phyloP scores from a whole-genome alignment of 441 rosid genomes.

The Sinapis alba region DNA sequence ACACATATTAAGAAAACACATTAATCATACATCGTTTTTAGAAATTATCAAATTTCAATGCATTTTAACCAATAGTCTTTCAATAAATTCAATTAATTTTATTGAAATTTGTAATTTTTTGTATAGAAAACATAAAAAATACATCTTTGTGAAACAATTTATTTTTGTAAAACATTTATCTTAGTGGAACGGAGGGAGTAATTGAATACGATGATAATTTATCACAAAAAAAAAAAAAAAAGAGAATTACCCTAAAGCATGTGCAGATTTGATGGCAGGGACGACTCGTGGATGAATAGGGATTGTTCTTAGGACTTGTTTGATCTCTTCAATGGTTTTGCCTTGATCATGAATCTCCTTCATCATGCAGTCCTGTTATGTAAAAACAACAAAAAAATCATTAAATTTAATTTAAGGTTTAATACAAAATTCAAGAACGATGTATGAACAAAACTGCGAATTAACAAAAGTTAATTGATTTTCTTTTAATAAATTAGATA shows the following conservation, averaged over 20 bases:
- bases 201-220: neutral
- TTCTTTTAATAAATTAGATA: neutral
- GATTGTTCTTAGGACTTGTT: slow-evolving; percentile 38
- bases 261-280: slow-evolving; percentile 62
- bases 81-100: no score
- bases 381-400: neutral
- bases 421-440: neutral
- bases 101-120: no score
- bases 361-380: slow-evolving; percentile 53
- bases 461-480: neutral
- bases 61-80: no score
- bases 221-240: neutral
- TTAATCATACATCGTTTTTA: no score
- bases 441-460: neutral
- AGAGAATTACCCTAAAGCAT: slow-evolving; percentile 51
- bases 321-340: slow-evolving; percentile 48
- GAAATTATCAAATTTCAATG: no score
- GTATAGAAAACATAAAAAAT: no score
- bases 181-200: no score
- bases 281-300: slow-evolving; percentile 63
- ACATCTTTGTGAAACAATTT: no score
- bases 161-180: no score
- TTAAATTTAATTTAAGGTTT: neutral
- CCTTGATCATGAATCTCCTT: slow-evolving; percentile 50
- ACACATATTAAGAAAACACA: no score